Evolutionary conservation across 2,329 filamentous ascomycete species (phyloP).

Genomic region (Aspergillus thermomutatus): DNA sequence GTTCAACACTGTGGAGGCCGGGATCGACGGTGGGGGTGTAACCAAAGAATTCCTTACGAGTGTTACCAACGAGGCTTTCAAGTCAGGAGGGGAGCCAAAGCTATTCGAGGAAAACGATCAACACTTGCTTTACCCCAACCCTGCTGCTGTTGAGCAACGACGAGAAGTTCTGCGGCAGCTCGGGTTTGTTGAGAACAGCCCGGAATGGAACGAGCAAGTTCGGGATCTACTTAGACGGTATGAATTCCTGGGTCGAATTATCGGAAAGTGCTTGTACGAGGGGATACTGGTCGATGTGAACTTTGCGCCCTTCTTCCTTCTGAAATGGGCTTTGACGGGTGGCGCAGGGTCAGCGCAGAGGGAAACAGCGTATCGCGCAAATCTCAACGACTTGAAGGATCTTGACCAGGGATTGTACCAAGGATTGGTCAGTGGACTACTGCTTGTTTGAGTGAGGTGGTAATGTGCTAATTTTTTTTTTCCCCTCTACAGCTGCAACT

Average conservation of each 20-base stretch:
- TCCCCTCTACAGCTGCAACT: slow-evolving; percentile 52
- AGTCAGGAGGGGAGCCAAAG: slow-evolving; percentile 52
- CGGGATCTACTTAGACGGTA: slow-evolving; percentile 67
- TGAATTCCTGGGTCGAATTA: slow-evolving; percentile 87
- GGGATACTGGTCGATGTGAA: slow-evolving; percentile 89
- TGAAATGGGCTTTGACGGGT: slow-evolving; percentile 86
- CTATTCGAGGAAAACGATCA: slow-evolving; percentile 83
- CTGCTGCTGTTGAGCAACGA: slow-evolving; percentile 68
- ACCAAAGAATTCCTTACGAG: slow-evolving; percentile 96
- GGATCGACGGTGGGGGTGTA: slow-evolving; percentile 94
- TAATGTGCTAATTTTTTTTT: background rate
- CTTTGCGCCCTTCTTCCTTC: slow-evolving; percentile 92
- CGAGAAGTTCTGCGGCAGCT: slow-evolving; percentile 55
- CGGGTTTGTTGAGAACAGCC: slow-evolving; percentile 52
- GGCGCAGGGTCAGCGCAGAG: slow-evolving; percentile 60
- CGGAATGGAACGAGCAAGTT: slow-evolving; percentile 57
- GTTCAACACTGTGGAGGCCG: slow-evolving; percentile 81
- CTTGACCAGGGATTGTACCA: slow-evolving; percentile 89
- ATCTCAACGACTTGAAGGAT: slow-evolving; percentile 88
- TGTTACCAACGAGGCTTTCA: slow-evolving; percentile 81
- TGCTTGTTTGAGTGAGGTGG: background rate
- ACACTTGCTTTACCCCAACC: slow-evolving; percentile 86
- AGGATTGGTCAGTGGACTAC: slow-evolving; percentile 58
- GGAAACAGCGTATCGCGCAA: slow-evolving; percentile 77
- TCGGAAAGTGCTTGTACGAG: slow-evolving; percentile 97